Evolutionary conservation across 1,284 basidiomycete species (phyloP), one percentile per base, ranked within the genome.

Genomic region (Cryptococcus deneoformans): DNA sequence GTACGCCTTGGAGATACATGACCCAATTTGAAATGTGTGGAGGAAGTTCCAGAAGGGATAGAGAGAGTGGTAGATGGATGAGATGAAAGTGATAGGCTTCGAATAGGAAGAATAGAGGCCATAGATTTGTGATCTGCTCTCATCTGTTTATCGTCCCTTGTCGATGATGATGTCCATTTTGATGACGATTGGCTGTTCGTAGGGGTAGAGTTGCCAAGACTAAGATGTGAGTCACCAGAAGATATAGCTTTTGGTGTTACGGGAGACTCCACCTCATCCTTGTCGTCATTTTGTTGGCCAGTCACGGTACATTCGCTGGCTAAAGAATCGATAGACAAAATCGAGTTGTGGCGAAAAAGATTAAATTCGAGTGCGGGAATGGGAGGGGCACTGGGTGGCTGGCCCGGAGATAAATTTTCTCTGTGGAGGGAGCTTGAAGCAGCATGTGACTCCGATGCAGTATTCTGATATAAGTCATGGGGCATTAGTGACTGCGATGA

Each of bases 341-440:
- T 56, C 9, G 68, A 71, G 11, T 63, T 60, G 5, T 67, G 63
- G 12, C 73, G 67, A 55, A 76, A 76, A 34, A 76, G 64, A 53
- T 75, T 72, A 50, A 75, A 63, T 49, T 73, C 61, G 49, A 76
- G 57, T 0, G 69, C 50, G n/a, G 73, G 73, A 39, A 73, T 65
- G 20, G 20, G 20, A 10, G 68, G 63, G 62, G 60, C n/a, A 35
- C 29, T 34, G 8, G 20, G 6, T 47, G 46, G 29, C 16, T 46
- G 29, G 5, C 29, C 29, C 3, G 29, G 29, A 29, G 29, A 29
- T 5, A 38, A n/a, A 35, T 49, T 36, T 49, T 36, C 24, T 35
- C 29, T 29, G 29, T 29, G 29, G 29, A 29, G 29, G 5, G 29
- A 29, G 29, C 29, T 29, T 29, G 29, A 29, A 5, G 29, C 29